These are phyloP conservation scores for Globisporangium nagaii DNA, from an alignment of 352 stramenopile genomes.

Conservation along the genomic window DNA sequence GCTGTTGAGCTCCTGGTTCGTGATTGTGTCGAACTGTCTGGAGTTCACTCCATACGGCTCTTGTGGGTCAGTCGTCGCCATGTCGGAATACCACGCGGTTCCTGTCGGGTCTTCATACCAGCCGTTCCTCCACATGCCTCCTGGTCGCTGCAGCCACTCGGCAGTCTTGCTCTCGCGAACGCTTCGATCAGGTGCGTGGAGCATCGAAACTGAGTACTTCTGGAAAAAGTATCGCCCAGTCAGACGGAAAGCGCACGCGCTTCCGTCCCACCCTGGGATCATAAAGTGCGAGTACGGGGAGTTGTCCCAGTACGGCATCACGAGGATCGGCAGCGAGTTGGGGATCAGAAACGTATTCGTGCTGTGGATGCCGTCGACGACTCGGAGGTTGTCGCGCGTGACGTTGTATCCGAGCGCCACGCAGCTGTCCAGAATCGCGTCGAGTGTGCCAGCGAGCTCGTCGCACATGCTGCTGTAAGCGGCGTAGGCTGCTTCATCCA, in stretches of 20 bases:
- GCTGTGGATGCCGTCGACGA: slow-evolving; percentile 13
- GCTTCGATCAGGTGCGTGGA: slow-evolving; percentile 2
- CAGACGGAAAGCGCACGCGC: slow-evolving; percentile 11
- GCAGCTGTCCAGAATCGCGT: slow-evolving; percentile 15
- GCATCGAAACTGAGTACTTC: background rate
- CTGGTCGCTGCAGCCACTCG: slow-evolving; percentile 12
- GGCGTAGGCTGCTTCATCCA: background rate
- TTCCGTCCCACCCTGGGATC: slow-evolving; percentile 19
- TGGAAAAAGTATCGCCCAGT: slow-evolving; percentile 4
- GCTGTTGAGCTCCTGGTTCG: too few relatives aligned
- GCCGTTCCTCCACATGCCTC: slow-evolving; percentile 25
- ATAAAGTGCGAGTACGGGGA: slow-evolving; percentile 5
- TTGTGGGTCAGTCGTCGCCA: slow-evolving; percentile 9
- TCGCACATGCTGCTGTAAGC: slow-evolving; percentile 16
- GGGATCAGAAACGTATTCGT: slow-evolving; percentile 7
- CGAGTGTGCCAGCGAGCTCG: slow-evolving; percentile 10
- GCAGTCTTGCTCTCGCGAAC: slow-evolving; percentile 14
- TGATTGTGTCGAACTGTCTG: slow-evolving; percentile 17
- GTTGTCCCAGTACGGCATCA: slow-evolving; percentile 34
- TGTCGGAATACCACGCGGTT: slow-evolving; percentile 15
- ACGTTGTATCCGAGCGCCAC: slow-evolving; percentile 19
- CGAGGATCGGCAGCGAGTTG: slow-evolving; percentile 19
- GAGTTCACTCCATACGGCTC: slow-evolving; percentile 7
- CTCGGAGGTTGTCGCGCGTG: slow-evolving; percentile 11
- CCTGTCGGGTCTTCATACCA: slow-evolving; percentile 24